Conservation (phyloP, 306 rosid genomes). For the Vigna angularis region DNA sequence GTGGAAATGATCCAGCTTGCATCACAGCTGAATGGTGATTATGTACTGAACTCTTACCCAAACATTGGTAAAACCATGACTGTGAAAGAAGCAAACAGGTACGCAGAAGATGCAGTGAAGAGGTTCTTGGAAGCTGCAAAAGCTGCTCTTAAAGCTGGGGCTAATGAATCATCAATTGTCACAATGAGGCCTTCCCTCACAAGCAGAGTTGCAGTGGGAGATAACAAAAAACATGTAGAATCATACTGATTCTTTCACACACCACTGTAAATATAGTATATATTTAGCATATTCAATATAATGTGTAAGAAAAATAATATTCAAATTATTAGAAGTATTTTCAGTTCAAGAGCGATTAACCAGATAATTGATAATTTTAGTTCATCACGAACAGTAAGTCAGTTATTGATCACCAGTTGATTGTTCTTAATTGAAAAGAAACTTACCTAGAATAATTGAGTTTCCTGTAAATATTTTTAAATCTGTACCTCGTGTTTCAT, state of each 20-base stretch:
- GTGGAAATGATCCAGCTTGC: slow-evolving; percentile 91
- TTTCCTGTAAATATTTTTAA: too few species aligned
- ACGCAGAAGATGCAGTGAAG: slow-evolving; percentile 94
- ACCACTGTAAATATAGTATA: slow-evolving; percentile 41
- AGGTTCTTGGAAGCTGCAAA: slow-evolving; percentile 91
- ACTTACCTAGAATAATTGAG: too few species aligned
- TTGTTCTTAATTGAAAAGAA: too few species aligned
- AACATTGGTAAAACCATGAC: slow-evolving; percentile 77
- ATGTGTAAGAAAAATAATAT: not conserved
- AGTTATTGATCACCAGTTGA: not conserved
- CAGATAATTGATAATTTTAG: slow-evolving; percentile 18
- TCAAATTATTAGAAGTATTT: slow-evolving; percentile 20
- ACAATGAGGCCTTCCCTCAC: slow-evolving; percentile 95
- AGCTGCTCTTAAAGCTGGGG: slow-evolving; percentile 87
- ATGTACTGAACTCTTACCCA: slow-evolving; percentile 79
- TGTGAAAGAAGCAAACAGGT: slow-evolving; percentile 79
- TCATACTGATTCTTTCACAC: slow-evolving; percentile 50
- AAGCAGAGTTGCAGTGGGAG: slow-evolving; percentile 60
- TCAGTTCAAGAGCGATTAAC: slow-evolving; percentile 32
- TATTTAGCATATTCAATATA: slow-evolving; percentile 29
- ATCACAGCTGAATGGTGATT: slow-evolving; percentile 92
- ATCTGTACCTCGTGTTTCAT: too few species aligned
- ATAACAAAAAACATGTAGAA: slow-evolving; percentile 35
- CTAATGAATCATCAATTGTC: slow-evolving; percentile 83
- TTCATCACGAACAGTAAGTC: slow-evolving; percentile 17